Conservation (phyloP, 164 flowering plant genomes). For the Dillenia suffruticosa region DNA sequence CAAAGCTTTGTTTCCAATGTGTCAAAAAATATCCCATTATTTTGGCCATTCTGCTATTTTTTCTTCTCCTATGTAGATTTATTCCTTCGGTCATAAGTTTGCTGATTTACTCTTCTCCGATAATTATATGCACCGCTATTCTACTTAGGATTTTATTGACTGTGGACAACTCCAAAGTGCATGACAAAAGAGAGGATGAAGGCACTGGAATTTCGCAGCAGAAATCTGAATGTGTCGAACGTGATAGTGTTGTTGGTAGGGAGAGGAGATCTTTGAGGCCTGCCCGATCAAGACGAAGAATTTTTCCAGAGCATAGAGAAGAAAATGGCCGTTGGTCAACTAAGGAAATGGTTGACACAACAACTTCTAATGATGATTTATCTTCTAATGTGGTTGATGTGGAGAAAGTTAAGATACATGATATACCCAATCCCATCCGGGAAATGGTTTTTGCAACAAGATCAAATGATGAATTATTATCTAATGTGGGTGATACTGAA, state of each 20-base stretch:
- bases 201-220: not conserved
- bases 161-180: not conserved
- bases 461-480: constrained; percentile 1
- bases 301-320: too few relatives aligned
- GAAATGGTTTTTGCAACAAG: constrained; percentile 1
- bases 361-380: too few relatives aligned
- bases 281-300: too few relatives aligned
- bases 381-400: too few relatives aligned
- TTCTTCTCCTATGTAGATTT: constrained; percentile 33
- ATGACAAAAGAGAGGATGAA: constrained; percentile 4
- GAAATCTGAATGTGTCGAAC: not conserved
- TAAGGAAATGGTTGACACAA: too few relatives aligned
- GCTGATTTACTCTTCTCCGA: constrained; percentile 26
- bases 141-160: constrained; percentile 10
- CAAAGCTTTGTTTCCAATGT: constrained; percentile 25
- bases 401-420: too few relatives aligned
- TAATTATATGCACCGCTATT: constrained; percentile 21
- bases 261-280: too few relatives aligned
- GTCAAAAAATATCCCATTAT: constrained; percentile 39
- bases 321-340: too few relatives aligned
- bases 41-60: constrained; percentile 25
- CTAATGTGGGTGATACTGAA: constrained; percentile 7
- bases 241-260: not conserved
- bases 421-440: too few relatives aligned
- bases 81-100: constrained; percentile 34